These are phyloP conservation scores for Fagopyrum tataricum DNA, from an alignment of 148 eudicot genomes.

Conservation along the genomic window DNA sequence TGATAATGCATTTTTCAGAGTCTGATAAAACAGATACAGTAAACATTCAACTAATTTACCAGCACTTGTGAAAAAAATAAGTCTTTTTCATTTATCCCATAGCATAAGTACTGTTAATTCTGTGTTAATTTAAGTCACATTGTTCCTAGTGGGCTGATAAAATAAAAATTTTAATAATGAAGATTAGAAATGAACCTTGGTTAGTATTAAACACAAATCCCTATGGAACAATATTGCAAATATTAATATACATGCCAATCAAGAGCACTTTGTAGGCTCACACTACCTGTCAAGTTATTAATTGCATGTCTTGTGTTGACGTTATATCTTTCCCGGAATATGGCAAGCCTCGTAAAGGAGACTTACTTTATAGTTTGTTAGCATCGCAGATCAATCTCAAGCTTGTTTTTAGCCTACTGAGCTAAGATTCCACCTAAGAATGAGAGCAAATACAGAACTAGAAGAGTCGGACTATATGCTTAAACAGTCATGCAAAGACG, in stretches of 20 bases:
- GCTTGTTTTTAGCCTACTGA: neutral
- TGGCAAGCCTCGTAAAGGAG: neutral
- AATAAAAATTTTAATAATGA: neutral
- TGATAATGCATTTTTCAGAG: slow-evolving; percentile 84
- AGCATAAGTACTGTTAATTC: neutral
- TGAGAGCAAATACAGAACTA: neutral
- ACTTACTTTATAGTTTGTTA: neutral
- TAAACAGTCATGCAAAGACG: too few species aligned
- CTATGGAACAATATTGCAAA: neutral
- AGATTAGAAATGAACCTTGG: neutral
- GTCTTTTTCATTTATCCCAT: neutral
- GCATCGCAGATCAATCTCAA: neutral
- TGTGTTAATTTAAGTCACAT: neutral
- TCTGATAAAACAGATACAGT: slow-evolving; percentile 32
- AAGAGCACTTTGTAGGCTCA: neutral
- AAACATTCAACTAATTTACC: neutral
- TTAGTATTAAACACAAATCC: neutral
- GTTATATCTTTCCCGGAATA: neutral
- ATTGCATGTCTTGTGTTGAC: neutral
- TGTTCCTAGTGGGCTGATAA: neutral
- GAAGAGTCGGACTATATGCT: neutral
- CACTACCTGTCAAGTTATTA: neutral
- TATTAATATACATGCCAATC: neutral
- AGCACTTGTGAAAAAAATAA: neutral
- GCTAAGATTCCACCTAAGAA: neutral